Evolutionary conservation across 257 asterid species (phyloP).

Genomic region (Petunia secreta): DNA sequence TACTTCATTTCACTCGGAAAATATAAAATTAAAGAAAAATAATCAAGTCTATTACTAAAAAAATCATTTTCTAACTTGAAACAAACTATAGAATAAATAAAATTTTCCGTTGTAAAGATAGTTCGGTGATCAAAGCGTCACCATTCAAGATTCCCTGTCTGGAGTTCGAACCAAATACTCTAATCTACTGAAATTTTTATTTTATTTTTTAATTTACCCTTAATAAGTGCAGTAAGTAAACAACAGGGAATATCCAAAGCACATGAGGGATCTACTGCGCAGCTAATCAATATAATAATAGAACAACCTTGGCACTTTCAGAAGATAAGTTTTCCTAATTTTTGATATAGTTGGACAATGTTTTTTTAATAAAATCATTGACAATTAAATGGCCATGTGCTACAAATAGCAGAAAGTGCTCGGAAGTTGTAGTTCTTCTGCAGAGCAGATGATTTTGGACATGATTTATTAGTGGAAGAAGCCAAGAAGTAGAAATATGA

Average conservation of each 20-base stretch:
- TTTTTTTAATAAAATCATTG: too few species aligned
- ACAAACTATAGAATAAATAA: background rate
- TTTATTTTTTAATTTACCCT: background rate
- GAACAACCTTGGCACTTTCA: background rate
- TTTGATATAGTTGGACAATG: too few species aligned
- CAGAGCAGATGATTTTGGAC: slow-evolving; percentile 11
- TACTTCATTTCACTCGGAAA: background rate
- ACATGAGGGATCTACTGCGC: background rate
- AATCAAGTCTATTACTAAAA: background rate
- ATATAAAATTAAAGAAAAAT: background rate
- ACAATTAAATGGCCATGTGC: background rate
- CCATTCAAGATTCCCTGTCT: too few species aligned
- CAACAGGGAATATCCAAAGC: background rate
- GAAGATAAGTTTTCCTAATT: too few species aligned
- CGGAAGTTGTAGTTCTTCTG: slow-evolving; percentile 2
- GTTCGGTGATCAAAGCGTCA: too few species aligned
- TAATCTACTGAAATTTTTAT: background rate
- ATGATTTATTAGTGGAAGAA: background rate
- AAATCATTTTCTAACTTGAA: background rate
- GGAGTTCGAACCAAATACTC: background rate
- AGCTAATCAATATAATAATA: too few species aligned
- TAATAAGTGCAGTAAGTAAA: background rate
- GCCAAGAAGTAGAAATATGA: background rate
- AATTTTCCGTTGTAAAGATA: too few species aligned
- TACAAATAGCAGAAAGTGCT: slow-evolving; percentile 14